Base-by-base conservation (phyloP, 1,284 basidiomycete species). In the Boletellus deceptivus region DNA sequence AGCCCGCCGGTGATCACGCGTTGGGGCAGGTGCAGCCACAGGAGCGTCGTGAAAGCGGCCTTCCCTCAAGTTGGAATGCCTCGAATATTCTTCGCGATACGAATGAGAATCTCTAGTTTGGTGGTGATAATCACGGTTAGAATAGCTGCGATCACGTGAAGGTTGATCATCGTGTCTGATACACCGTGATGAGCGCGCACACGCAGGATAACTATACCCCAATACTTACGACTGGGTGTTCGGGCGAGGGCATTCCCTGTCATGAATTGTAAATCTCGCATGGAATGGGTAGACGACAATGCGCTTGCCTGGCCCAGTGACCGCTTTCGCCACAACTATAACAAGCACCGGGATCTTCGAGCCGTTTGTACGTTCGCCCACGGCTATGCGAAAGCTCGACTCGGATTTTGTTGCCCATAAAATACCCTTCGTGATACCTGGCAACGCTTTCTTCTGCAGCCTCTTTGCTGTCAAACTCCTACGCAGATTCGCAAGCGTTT, bases 341-440 rank as follows among this genome's bases (percentile, higher is more conserved):
- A 64, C 90, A 92, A 46, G 89, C 86, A 10, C 89, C 88, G 25
- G 89, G 87, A 52, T 91, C 90, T 22, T 84, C 83, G 22, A 77
- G 72, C 55, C 83, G 86, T 63, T 89, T 90, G 10, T 84, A 83
- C n/a, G 84, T 84, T 55, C 86, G 77, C 20, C 87, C 85, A 49
- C 89, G 89, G 17, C 89, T 88, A 68, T 85, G 86, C 39, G 90
- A 91, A 16, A 86, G 69, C 65, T 92, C 90, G 13, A 92, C 90
- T 16, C 86, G 83, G 52, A 92, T 91, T 72, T 89, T 89, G 68
- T 89, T 91, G 38, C 90, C 89, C 87, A 92, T 89, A 65, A 92
- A 92, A 55, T 76, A 84, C 2, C 89, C 89, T 73, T 91, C 89
- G 59, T 92, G 79, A 60, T 91, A 92, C 62, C 91, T 91, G 9